phyloP scores from a whole-genome alignment of 2,329 filamentous ascomycete species.

The Tolypocladium endophyticum region DNA sequence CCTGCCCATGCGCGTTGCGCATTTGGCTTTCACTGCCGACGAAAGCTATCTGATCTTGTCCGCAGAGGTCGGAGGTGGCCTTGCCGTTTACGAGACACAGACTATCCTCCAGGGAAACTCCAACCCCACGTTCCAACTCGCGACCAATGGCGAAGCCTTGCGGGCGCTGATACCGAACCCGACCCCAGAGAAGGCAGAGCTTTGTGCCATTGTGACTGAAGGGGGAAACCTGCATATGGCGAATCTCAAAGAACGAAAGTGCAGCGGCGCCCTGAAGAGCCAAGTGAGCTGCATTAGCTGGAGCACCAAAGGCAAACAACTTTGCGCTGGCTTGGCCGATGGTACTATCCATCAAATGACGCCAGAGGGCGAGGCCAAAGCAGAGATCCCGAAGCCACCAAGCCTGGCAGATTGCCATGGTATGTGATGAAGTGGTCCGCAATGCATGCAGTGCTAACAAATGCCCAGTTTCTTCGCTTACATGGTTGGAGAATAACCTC shows the following conservation, averaged over 20 bases:
- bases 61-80: slow-evolving; percentile 67
- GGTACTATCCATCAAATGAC: slow-evolving; percentile 78
- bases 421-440: slow-evolving; percentile 28
- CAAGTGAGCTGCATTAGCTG: slow-evolving; percentile 79
- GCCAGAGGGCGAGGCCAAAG: slow-evolving; percentile 67
- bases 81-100: slow-evolving; percentile 74
- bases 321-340: slow-evolving; percentile 75
- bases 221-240: slow-evolving; percentile 77
- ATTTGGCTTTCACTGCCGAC: slow-evolving; percentile 84
- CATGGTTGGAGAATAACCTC: slow-evolving; percentile 80
- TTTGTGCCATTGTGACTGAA: slow-evolving; percentile 71
- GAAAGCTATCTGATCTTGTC: slow-evolving; percentile 77
- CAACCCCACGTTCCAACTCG: slow-evolving; percentile 62
- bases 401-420: slow-evolving; percentile 56
- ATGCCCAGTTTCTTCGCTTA: slow-evolving; percentile 59
- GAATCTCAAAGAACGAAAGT: slow-evolving; percentile 59
- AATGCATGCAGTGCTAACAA: background rate
- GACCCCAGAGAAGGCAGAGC: slow-evolving; percentile 56
- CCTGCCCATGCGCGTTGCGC: slow-evolving; percentile 67
- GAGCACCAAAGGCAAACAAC: slow-evolving; percentile 88
- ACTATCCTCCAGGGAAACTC: slow-evolving; percentile 55
- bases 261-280: slow-evolving; percentile 54
- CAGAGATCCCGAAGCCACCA: slow-evolving; percentile 67
- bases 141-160: slow-evolving; percentile 64
- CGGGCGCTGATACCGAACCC: slow-evolving; percentile 75